Conservation (phyloP, 2,329 filamentous ascomycete species). For the Monosporascus ibericus region DNA sequence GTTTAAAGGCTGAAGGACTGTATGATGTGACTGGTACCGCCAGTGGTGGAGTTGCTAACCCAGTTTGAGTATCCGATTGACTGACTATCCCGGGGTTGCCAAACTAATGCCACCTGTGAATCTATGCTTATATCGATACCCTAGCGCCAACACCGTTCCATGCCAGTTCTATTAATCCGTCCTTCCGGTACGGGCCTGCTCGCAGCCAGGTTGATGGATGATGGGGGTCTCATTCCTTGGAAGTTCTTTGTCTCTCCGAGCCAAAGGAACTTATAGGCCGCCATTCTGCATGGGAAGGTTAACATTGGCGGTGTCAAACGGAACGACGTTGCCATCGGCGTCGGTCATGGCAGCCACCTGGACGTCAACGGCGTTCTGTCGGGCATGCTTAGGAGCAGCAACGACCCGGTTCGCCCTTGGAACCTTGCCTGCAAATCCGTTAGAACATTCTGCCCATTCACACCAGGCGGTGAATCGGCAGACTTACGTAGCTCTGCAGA, state of each 20-base stretch:
- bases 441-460: not conserved
- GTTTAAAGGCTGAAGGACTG: too few relatives aligned
- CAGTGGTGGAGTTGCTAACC: too few relatives aligned
- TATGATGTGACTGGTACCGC: too few relatives aligned
- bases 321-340: slow-evolving; percentile 36
- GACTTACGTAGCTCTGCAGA: slow-evolving; percentile 32
- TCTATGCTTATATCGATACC: too few relatives aligned
- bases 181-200: too few relatives aligned
- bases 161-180: too few relatives aligned
- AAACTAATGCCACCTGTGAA: too few relatives aligned
- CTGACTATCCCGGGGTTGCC: too few relatives aligned
- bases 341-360: slow-evolving; percentile 41
- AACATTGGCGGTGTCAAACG: slow-evolving; percentile 38
- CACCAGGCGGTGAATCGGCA: not conserved
- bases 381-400: slow-evolving; percentile 2
- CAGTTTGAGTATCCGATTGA: too few relatives aligned
- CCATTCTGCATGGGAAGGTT: slow-evolving; percentile 32
- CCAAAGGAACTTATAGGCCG: slow-evolving; percentile 26
- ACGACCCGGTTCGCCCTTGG: slow-evolving; percentile 23
- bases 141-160: too few relatives aligned
- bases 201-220: too few relatives aligned
- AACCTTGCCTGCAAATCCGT: slow-evolving; percentile 22
- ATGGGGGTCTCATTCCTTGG: not conserved
- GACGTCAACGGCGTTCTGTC: slow-evolving; percentile 24
- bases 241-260: not conserved